These are phyloP conservation scores for Grigorovia humatica DNA, from an alignment of 805 yeast species.

Conservation along the genomic window DNA sequence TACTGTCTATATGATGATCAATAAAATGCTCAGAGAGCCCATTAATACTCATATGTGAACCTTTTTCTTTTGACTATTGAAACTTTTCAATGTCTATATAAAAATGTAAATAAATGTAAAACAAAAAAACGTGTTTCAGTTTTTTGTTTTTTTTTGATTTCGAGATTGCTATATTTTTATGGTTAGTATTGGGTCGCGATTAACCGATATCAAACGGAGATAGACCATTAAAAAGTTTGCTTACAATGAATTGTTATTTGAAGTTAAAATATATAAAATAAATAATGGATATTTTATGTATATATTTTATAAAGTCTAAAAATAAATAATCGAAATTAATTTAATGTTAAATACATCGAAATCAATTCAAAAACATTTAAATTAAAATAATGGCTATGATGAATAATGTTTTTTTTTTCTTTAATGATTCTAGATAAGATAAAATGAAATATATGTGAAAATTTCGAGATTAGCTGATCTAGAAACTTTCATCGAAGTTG, in stretches of 20 bases:
- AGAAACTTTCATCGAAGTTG: conserved; percentile 88
- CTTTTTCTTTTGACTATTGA: not conserved
- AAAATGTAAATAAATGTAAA: not conserved
- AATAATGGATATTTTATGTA: not conserved
- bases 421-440: too few species aligned
- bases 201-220: too few species aligned
- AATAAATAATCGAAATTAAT: not conserved
- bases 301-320: not conserved
- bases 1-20: not conserved
- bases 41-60: not conserved
- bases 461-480: conserved; percentile 17
- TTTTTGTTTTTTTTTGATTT: too few species aligned
- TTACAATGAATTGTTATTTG: not conserved
- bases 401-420: not conserved
- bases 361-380: not conserved
- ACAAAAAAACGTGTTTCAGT: too few species aligned
- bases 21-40: not conserved
- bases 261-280: not conserved
- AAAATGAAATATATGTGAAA: not conserved
- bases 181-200: too few species aligned
- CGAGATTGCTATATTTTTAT: too few species aligned
- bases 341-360: too few species aligned
- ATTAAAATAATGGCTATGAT: not conserved
- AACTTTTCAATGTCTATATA: too few species aligned
- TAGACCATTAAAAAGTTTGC: not conserved